These are phyloP conservation scores for Lojkania enalia DNA, from an alignment of 2,329 filamentous ascomycete genomes.

Conservation along the genomic window DNA sequence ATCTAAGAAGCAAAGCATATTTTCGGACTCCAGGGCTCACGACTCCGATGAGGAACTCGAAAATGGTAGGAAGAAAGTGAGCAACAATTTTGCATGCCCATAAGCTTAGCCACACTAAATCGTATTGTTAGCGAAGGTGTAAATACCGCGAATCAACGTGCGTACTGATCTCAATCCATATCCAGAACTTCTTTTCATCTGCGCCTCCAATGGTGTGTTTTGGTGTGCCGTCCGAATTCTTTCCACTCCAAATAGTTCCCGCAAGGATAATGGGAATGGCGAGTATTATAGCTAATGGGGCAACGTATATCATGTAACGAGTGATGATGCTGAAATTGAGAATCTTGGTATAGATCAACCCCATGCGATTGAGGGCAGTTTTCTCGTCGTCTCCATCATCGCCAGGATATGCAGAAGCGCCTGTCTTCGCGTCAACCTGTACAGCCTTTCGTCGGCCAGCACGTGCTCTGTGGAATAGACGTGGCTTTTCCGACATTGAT, in stretches of 20 bases:
- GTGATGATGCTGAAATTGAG: conserved; percentile 66
- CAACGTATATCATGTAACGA: conserved; percentile 65
- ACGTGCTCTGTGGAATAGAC: conserved; percentile 44
- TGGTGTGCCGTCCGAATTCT: conserved; percentile 14
- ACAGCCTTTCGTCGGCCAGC: conserved; percentile 39
- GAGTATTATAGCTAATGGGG: conserved; percentile 60
- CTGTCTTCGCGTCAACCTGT: conserved; percentile 38
- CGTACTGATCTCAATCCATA: conserved; percentile 63
- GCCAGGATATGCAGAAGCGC: conserved; percentile 17
- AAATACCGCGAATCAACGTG: conserved; percentile 8
- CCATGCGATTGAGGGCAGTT: conserved; percentile 59
- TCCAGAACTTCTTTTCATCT: conserved; percentile 63
- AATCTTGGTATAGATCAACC: conserved; percentile 62
- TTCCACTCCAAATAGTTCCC: conserved; percentile 44
- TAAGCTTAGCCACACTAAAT: conserved; percentile 61
- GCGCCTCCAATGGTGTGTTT: conserved; percentile 56
- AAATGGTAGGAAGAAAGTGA: conserved; percentile 61
- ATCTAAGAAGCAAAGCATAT: conserved; percentile 61
- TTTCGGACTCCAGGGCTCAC: conserved; percentile 67
- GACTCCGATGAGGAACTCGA: conserved; percentile 64
- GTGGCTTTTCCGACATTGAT: conserved; percentile 44
- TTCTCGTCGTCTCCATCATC: conserved; percentile 55
- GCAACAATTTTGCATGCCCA: conserved; percentile 65
- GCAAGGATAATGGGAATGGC: conserved; percentile 66
- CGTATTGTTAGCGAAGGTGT: conserved; percentile 3